Conservation (phyloP, 2,329 filamentous ascomycete genomes). For the Fusarium lateritium region DNA sequence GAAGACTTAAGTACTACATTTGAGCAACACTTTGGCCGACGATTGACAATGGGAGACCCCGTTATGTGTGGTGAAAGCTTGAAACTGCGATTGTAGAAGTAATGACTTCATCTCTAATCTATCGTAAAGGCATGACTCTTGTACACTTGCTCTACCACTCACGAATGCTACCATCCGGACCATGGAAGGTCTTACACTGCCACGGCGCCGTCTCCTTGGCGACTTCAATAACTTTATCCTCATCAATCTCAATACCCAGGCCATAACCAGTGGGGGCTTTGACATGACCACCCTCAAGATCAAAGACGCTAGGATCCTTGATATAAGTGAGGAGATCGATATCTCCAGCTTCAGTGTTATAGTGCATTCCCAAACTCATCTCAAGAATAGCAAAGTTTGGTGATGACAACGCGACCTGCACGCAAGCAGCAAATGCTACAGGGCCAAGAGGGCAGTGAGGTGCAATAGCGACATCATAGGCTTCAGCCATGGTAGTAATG, state of each 20-base stretch:
- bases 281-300: slow-evolving; percentile 77
- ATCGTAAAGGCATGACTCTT: too few relatives aligned
- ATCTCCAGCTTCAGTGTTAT: slow-evolving; percentile 75
- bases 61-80: too few relatives aligned
- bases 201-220: slow-evolving; percentile 73
- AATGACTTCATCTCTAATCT: too few relatives aligned
- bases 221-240: slow-evolving; percentile 74
- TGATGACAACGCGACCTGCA: slow-evolving; percentile 74
- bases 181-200: slow-evolving; percentile 51
- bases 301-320: slow-evolving; percentile 75
- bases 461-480: slow-evolving; percentile 80
- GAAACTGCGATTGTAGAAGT: too few relatives aligned
- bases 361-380: slow-evolving; percentile 86
- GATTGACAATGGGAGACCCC: too few relatives aligned
- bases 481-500: slow-evolving; percentile 79
- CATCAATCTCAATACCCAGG: slow-evolving; percentile 79
- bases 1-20: too few relatives aligned
- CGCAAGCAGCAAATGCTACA: slow-evolving; percentile 78
- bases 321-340: slow-evolving; percentile 78
- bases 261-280: slow-evolving; percentile 72
- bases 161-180: slow-evolving; percentile 23
- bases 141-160: slow-evolving; percentile 14
- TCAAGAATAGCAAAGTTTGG: slow-evolving; percentile 82
- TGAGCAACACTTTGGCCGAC: too few relatives aligned
- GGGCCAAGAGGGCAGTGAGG: slow-evolving; percentile 82